Evolutionary conservation across 1,284 basidiomycete species (phyloP).

Genomic region (Rhodotorula sp.): DNA sequence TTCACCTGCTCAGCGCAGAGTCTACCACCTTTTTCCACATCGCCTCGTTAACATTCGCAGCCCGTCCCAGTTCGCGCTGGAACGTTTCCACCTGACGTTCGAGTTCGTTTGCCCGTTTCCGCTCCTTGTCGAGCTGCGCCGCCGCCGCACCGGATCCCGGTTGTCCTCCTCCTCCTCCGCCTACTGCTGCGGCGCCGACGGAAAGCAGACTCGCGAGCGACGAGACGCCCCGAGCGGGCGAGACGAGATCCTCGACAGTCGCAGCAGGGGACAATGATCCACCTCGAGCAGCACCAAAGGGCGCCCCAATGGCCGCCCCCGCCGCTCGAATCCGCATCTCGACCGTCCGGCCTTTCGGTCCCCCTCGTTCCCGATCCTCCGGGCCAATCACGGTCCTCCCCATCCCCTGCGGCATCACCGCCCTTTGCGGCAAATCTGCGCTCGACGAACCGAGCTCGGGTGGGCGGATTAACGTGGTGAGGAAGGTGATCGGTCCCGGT

Average conservation of each 20-base stretch:
- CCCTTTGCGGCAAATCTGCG: not conserved
- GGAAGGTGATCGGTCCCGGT: slow-evolving; percentile 61
- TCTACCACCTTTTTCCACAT: slow-evolving; percentile 43
- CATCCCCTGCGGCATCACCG: slow-evolving; percentile 17
- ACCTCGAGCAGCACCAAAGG: not conserved
- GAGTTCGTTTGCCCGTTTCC: slow-evolving; percentile 14
- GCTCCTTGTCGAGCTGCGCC: slow-evolving; percentile 14
- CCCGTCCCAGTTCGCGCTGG: slow-evolving; percentile 35
- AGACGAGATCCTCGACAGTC: not conserved
- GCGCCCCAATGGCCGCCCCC: not conserved
- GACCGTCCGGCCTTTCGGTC: not conserved
- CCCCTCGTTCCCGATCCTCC: slow-evolving; percentile 12
- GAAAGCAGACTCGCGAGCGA: not conserved
- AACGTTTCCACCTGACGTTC: slow-evolving; percentile 36
- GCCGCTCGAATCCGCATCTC: slow-evolving; percentile 18
- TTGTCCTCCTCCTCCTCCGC: not conserved
- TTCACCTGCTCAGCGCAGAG: slow-evolving; percentile 17
- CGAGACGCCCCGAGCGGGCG: not conserved
- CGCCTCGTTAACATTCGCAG: slow-evolving; percentile 36
- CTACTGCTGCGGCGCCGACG: not conserved
- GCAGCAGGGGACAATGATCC: not conserved
- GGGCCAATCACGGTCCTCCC: slow-evolving; percentile 5
- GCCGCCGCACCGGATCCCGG: not conserved
- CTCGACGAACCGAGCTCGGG: slow-evolving; percentile 55
- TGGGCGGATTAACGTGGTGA: slow-evolving; percentile 74